phyloP scores from a whole-genome alignment of 108 stramenopile genomes.

The Skeletonema marinoi region DNA sequence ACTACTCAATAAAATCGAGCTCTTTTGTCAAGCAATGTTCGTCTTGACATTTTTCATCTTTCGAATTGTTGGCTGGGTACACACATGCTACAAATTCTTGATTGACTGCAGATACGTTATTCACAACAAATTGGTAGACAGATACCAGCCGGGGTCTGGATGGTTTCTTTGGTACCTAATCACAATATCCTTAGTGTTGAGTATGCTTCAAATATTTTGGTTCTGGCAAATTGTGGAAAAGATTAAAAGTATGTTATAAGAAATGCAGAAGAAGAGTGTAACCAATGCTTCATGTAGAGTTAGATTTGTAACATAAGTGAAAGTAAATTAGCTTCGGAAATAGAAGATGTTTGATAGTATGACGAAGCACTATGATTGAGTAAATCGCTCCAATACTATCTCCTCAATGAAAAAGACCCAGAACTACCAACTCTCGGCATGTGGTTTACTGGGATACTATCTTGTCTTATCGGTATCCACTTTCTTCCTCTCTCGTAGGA shows the following conservation, averaged over 20 bases:
- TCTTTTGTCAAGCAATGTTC: constrained; percentile 33
- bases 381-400: no score
- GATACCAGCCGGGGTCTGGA: constrained; percentile 34
- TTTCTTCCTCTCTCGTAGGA: no score
- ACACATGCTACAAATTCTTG: constrained; percentile 37
- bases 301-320: neutral
- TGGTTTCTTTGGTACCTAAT: constrained; percentile 53
- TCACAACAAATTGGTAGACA: constrained; percentile 12
- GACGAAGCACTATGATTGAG: no score
- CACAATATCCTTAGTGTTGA: constrained; percentile 32
- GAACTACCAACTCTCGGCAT: no score
- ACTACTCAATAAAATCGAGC: constrained; percentile 7
- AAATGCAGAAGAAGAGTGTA: neutral
- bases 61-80: constrained; percentile 52
- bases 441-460: no score
- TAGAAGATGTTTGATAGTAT: neutral
- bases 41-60: constrained; percentile 50
- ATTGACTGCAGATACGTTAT: constrained; percentile 32
- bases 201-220: constrained; percentile 56
- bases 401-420: no score
- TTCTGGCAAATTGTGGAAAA: constrained; percentile 25
- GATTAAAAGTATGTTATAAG: neutral
- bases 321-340: neutral
- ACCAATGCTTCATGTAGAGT: no score
- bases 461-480: no score